Evolutionary conservation across 140 eudicot species (phyloP).

Genomic region (Stevia rebaudiana): DNA sequence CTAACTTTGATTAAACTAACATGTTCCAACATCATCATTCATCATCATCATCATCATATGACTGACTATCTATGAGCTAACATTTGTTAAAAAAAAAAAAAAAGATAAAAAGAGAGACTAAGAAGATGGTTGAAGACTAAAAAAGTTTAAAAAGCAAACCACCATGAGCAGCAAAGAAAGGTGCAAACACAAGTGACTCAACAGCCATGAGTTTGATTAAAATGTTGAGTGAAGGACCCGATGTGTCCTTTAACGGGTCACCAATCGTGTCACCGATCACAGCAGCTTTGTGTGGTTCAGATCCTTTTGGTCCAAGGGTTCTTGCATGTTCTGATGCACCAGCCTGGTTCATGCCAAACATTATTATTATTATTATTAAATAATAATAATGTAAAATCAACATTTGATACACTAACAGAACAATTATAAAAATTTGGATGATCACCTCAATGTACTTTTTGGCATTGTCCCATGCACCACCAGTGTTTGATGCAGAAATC

Average conservation of each 20-base stretch:
- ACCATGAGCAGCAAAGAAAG: conserved; percentile 86
- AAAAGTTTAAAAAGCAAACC: conserved; percentile 63
- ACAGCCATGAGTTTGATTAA: conserved; percentile 91
- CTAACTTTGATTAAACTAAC: conserved; percentile 3
- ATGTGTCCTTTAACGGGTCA: conserved; percentile 89
- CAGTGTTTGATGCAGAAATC: conserved; percentile 86
- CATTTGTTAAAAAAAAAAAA: neutral
- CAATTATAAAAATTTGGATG: too few relatives aligned
- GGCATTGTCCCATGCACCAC: conserved; percentile 96
- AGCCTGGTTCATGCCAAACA: too few relatives aligned
- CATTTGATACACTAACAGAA: too few relatives aligned
- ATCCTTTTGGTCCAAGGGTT: conserved; percentile 78
- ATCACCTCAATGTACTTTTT: conserved; percentile 83
- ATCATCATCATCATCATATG: conserved; percentile 9
- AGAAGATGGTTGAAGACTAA: conserved; percentile 1
- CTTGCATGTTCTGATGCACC: conserved; percentile 87
- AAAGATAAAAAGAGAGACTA: neutral
- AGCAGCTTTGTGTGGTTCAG: conserved; percentile 90
- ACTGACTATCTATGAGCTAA: conserved; percentile 1
- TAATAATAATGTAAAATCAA: too few relatives aligned
- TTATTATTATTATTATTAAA: too few relatives aligned
- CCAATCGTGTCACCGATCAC: conserved; percentile 93
- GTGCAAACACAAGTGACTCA: conserved; percentile 82
- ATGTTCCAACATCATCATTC: conserved; percentile 3
- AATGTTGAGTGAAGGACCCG: conserved; percentile 83